Percentiles rank a stretch among this genome's conserved stretches.
Evolutionary conservation across 2,329 filamentous ascomycete species (phyloP).

Genomic region (Rutstroemia sydowiana): DNA sequence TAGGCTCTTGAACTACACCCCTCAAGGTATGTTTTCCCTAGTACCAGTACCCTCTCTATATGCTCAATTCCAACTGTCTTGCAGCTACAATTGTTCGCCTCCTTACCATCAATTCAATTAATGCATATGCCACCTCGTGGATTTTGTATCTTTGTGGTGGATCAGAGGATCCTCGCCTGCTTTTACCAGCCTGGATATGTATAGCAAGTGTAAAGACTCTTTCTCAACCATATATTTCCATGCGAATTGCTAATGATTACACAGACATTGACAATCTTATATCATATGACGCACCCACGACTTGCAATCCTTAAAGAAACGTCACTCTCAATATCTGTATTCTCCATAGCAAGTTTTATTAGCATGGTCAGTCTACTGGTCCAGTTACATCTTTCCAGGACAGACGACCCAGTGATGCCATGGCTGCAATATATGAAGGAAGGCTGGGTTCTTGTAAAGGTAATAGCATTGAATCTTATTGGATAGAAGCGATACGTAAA

Average conservation of each 20-base stretch:
- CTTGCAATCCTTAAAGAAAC: constrained; percentile 76
- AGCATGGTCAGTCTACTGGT: constrained; percentile 64
- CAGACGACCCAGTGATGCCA: constrained; percentile 26
- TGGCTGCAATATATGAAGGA: constrained; percentile 21
- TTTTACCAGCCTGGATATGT: constrained; percentile 70
- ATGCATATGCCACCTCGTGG: constrained; percentile 68
- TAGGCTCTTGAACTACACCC: constrained; percentile 79
- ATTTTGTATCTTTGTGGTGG: constrained; percentile 64
- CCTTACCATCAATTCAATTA: constrained; percentile 64
- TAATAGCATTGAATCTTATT: constrained; percentile 11
- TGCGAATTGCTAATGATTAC: background rate
- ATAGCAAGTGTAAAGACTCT: constrained; percentile 57
- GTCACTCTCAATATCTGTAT: constrained; percentile 67
- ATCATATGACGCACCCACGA: constrained; percentile 70
- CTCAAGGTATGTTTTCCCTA: constrained; percentile 49
- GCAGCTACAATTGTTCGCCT: constrained; percentile 70
- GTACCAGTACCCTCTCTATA: background rate
- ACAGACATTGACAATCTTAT: constrained; percentile 66
- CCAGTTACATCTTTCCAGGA: constrained; percentile 48
- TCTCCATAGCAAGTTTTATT: constrained; percentile 69
- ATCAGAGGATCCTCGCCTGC: constrained; percentile 60
- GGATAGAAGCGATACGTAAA: no score
- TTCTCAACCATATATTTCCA: background rate
- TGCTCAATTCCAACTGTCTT: background rate
- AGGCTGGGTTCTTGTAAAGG: constrained; percentile 21